Base-by-base conservation (phyloP, 148 eudicot genomes). In the Silene latifolia region DNA sequence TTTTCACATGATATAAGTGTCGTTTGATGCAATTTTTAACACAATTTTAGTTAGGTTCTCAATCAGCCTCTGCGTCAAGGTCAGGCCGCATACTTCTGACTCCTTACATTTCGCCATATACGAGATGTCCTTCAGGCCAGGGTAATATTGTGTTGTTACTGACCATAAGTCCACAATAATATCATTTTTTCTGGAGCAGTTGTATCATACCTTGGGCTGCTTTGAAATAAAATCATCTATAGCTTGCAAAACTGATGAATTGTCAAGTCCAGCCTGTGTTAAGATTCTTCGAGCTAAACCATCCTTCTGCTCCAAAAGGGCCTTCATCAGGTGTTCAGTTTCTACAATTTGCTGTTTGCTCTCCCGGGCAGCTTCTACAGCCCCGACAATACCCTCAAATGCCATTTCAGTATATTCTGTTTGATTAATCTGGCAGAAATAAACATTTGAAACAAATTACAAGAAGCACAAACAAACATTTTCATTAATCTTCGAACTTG, bases 331-430 rank as follows among this genome's bases (percentile, higher is more conserved):
- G 80, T 96, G 99, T 88, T 96, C 99, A 80, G 98, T 87, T 72
- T 96, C 98, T 21, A 96, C 98, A 23, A 96, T 78, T 82, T 96
- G 99, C 61, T 96, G 98, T 76, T 89, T 96, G 83, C 80, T 84
- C 57, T 29, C 79, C 20, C 86, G 87, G 74, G 99, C 98, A 58
- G 97, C 96, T 48, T 90, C 94, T 63, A 89, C 84, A 73, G 99
- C 91, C 79, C 94, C 98, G 72, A 89, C 83, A 66, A 96, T 63
- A 62, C 98, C 98, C 73, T 96, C 99, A 94, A 94, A 92, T 21
- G 99, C 99, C 99, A 90, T 96, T 85, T 96, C 99, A 51, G 99
- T 96, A 77, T 73, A 96, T 67, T 92, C 92, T 25, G 94, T 86
- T 78, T 85, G 86, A 82, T 80, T 92, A 51, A 92, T 78, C 98